These are phyloP conservation scores for Helotiales sp. DNA, from an alignment of 2,329 filamentous ascomycete genomes.

Conservation along the genomic window DNA sequence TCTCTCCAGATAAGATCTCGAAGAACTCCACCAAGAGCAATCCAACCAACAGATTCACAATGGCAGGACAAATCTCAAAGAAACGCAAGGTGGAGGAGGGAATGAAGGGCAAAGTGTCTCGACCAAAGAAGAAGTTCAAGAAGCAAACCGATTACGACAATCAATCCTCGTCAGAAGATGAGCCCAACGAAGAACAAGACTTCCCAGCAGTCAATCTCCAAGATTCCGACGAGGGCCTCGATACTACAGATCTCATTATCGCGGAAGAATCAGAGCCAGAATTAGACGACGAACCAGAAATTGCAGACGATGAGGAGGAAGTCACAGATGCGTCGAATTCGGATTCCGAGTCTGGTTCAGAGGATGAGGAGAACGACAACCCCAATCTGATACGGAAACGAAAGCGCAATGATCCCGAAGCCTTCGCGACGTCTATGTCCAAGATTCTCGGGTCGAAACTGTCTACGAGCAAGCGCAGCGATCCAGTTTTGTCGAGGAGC, in stretches of 20 bases:
- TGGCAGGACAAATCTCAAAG: constrained; percentile 46
- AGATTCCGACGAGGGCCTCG: constrained; percentile 44
- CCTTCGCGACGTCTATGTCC: constrained; percentile 90
- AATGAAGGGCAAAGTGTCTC: constrained; percentile 53
- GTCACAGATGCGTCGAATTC: constrained; percentile 47
- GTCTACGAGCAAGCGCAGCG: constrained; percentile 77
- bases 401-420: constrained; percentile 90
- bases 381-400: constrained; percentile 57
- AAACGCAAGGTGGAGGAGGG: constrained; percentile 66
- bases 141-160: constrained; percentile 68
- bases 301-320: constrained; percentile 35
- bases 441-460: constrained; percentile 93
- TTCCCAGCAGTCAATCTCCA: constrained; percentile 57
- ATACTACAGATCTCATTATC: constrained; percentile 37
- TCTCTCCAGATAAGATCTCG: constrained; percentile 19
- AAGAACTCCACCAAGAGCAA: neutral
- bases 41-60: constrained; percentile 28
- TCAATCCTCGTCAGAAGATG: constrained; percentile 61
- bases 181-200: constrained; percentile 45
- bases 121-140: constrained; percentile 62
- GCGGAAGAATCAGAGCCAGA: constrained; percentile 33
- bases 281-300: constrained; percentile 35
- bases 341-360: constrained; percentile 36
- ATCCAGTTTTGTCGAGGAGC: constrained; percentile 90
- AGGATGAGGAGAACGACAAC: constrained; percentile 49